Evolutionary conservation across 2,329 filamentous ascomycete species (phyloP).

Genomic region (Fusarium continuum): DNA sequence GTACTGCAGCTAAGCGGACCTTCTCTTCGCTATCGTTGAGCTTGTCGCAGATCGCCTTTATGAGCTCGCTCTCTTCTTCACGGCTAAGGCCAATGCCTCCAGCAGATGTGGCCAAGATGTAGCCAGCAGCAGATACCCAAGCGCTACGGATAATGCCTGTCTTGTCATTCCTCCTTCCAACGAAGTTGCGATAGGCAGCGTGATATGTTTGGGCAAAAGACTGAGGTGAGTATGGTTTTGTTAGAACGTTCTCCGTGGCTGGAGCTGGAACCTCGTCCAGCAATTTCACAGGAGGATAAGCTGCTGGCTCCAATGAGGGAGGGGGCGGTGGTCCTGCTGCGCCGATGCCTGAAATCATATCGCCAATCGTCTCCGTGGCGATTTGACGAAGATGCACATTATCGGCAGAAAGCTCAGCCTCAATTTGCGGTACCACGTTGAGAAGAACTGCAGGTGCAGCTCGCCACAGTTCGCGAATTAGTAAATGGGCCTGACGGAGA

Average conservation of each 20-base stretch:
- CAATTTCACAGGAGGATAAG: slow-evolving; percentile 81
- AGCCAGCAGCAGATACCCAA: slow-evolving; percentile 85
- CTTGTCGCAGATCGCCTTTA: slow-evolving; percentile 80
- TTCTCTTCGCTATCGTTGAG: slow-evolving; percentile 90
- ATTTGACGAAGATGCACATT: slow-evolving; percentile 86
- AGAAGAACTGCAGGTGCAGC: slow-evolving; percentile 87
- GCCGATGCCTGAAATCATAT: slow-evolving; percentile 93
- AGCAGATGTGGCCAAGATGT: slow-evolving; percentile 90
- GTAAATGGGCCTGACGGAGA: slow-evolving; percentile 85
- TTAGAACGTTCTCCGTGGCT: slow-evolving; percentile 69
- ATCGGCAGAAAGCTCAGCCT: slow-evolving; percentile 90
- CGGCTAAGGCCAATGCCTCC: slow-evolving; percentile 88
- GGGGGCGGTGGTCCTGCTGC: slow-evolving; percentile 84
- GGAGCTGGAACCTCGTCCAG: slow-evolving; percentile 61
- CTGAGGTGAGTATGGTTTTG: slow-evolving; percentile 84
- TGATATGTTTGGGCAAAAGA: slow-evolving; percentile 88
- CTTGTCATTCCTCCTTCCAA: slow-evolving; percentile 88
- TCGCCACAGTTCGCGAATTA: slow-evolving; percentile 93
- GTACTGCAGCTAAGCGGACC: slow-evolving; percentile 88
- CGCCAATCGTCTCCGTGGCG: slow-evolving; percentile 92
- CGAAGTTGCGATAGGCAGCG: slow-evolving; percentile 81
- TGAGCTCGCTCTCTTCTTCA: slow-evolving; percentile 79
- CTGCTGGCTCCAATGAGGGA: slow-evolving; percentile 78
- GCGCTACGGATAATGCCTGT: slow-evolving; percentile 81
- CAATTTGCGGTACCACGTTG: slow-evolving; percentile 93